phyloP scores from a whole-genome alignment of 2,329 filamentous ascomycete genomes.

The Trichocomaceae sp. region DNA sequence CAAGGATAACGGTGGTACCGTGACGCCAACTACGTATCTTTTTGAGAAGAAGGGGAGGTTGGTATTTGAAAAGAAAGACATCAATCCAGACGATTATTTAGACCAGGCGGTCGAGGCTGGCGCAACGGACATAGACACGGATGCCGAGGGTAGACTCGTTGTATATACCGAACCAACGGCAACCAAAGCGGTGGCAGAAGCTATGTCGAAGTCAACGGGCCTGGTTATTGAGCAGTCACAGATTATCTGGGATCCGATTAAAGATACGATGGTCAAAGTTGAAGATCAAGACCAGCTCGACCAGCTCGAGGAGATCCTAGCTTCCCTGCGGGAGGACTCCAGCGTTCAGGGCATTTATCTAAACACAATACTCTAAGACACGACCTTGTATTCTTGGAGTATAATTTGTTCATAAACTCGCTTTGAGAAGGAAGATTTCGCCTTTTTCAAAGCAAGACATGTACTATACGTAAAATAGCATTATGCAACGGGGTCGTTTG shows the following conservation, averaged over 20 bases:
- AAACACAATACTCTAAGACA: constrained; percentile 46
- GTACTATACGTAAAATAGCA: neutral
- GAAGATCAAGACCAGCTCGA: constrained; percentile 52
- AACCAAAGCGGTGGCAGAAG: constrained; percentile 58
- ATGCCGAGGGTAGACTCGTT: constrained; percentile 63
- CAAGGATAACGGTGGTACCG: constrained; percentile 63
- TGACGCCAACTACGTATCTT: constrained; percentile 71
- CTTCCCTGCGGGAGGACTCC: constrained; percentile 52
- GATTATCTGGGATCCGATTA: constrained; percentile 78
- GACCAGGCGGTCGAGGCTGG: constrained; percentile 81
- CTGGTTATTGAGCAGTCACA: constrained; percentile 67
- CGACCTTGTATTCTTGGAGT: neutral
- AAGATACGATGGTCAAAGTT: constrained; percentile 65
- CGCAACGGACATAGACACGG: constrained; percentile 50
- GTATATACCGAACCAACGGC: constrained; percentile 63
- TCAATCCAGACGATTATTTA: constrained; percentile 63
- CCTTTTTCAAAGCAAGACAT: neutral
- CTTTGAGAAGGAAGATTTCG: constrained; percentile 15
- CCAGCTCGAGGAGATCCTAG: constrained; percentile 54
- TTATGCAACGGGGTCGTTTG: neutral
- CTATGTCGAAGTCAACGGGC: constrained; percentile 56
- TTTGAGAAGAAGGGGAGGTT: constrained; percentile 76
- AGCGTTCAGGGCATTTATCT: constrained; percentile 75
- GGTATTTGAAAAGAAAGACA: constrained; percentile 55
- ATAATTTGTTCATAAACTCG: neutral